Conservation (phyloP, 164 flowering plant genomes). For the Euptelea pleiosperma region DNA sequence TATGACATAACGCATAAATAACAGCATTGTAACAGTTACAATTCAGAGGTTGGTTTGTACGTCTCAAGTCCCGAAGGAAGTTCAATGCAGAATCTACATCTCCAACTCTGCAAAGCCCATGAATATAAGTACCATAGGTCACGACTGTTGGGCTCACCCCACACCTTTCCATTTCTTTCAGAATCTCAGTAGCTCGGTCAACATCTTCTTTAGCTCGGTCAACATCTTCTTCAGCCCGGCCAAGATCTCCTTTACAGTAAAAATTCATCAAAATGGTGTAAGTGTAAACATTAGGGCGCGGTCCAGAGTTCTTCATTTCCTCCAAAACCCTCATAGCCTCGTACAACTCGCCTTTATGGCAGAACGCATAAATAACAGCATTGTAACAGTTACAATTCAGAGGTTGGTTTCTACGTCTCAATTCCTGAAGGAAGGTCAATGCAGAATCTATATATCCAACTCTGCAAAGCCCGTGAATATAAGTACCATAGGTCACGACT, state of each 20-base stretch:
- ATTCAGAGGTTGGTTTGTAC: constrained; percentile 28
- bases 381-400: constrained; percentile 47
- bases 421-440: constrained; percentile 21
- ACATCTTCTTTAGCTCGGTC: constrained; percentile 19
- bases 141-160: constrained; percentile 41
- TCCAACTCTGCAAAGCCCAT: constrained; percentile 51
- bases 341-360: constrained; percentile 33
- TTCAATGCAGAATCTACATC: constrained; percentile 35
- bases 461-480: constrained; percentile 44
- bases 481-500: constrained; percentile 45
- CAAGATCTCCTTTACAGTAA: constrained; percentile 30
- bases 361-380: constrained; percentile 52
- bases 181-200: constrained; percentile 31
- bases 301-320: constrained; percentile 51
- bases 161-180: constrained; percentile 41
- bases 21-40: constrained; percentile 54
- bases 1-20: constrained; percentile 44
- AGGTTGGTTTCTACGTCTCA: constrained; percentile 25
- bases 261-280: constrained; percentile 57
- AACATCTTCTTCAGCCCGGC: constrained; percentile 17
- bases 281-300: constrained; percentile 47
- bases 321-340: constrained; percentile 48
- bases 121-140: constrained; percentile 40
- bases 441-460: constrained; percentile 44
- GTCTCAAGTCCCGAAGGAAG: constrained; percentile 26